Percentiles rank a stretch among this genome's conserved stretches.
Evolutionary conservation across 257 asterid species (phyloP).

Genomic region (Craterostigma plantagineum): DNA sequence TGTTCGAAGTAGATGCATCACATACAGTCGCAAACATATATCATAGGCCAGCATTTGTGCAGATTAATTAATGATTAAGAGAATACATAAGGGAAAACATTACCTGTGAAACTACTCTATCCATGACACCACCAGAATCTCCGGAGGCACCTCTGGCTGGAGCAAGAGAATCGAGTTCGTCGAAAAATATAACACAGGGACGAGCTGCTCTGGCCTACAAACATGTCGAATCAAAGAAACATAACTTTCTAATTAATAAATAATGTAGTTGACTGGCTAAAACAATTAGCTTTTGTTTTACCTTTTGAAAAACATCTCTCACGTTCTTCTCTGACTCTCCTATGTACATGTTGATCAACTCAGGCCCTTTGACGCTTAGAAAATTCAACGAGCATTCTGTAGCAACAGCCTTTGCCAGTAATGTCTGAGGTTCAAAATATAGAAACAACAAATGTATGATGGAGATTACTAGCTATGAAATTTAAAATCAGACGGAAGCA

Average conservation of each 20-base stretch:
- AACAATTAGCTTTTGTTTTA: conserved; percentile 12
- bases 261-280: background rate
- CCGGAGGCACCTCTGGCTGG: conserved; percentile 99
- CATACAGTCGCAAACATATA: conserved; percentile 8
- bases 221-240: conserved; percentile 9
- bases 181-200: conserved; percentile 93
- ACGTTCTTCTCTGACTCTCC: conserved; percentile 96
- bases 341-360: conserved; percentile 93
- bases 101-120: conserved; percentile 97
- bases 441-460: conserved; percentile 9
- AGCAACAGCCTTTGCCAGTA: conserved; percentile 96
- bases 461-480: conserved; percentile 3
- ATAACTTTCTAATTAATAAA: background rate
- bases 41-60: background rate
- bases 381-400: conserved; percentile 95
- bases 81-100: conserved; percentile 1
- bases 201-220: conserved; percentile 95
- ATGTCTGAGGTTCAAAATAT: conserved; percentile 43
- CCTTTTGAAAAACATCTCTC: conserved; percentile 94
- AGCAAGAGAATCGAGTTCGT: conserved; percentile 96
- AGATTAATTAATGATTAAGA: background rate
- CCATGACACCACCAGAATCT: conserved; percentile 98
- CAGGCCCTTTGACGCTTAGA: conserved; percentile 95
- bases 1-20: conserved; percentile 4
- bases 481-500: conserved; percentile 2